Evolutionary conservation across 2,329 filamentous ascomycete genomes (phyloP), one percentile per base, ranked within the genome.

Genomic region (Colletotrichum orchidophilum): DNA sequence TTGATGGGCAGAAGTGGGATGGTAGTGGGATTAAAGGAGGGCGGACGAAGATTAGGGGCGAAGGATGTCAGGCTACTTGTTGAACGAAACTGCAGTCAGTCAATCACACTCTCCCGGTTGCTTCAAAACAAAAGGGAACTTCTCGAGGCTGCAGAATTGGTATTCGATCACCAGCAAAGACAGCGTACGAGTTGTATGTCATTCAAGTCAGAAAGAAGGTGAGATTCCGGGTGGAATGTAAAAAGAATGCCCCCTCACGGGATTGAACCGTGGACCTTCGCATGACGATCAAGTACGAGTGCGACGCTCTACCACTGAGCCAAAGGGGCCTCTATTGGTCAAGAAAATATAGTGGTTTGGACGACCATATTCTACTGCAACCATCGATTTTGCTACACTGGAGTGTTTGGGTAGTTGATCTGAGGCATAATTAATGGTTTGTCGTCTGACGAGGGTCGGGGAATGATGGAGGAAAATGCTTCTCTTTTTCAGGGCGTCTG

Each of bases 241-340:
- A 71, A 71, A 54, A 2, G 0, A 0, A 1, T 71, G 64, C 64
- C 69, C 64, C 69, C 69, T 71, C 69, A 71, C 69, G 69, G 69
- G 69, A 71, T 71, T 71, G 69, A 71, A 71, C 69, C 69, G 69
- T 71, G 69, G 69, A 71, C 69, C 69, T 71, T 71, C 69, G 64
- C 69, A 71, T 71, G 11, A 18, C 24, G 58, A 13, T 9, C 5
- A 3, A 35, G 29, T 71, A 71, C 69, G 69, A 71, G 69, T 71
- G 69, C 64, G 69, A 71, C 69, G 69, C 69, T 71, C 69, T 71
- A 71, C 69, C 69, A 71, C 69, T 71, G 69, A 71, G 69, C 69
- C 59, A 71, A 71, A 71, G 50, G 68, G 68, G 68, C 68, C 15
- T 53, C 1, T 9, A 1, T 24, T 3, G 2, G 33, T n/a, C 21